Base-by-base conservation (phyloP, 805 yeast species). In the Metschnikowia colocasiae region DNA sequence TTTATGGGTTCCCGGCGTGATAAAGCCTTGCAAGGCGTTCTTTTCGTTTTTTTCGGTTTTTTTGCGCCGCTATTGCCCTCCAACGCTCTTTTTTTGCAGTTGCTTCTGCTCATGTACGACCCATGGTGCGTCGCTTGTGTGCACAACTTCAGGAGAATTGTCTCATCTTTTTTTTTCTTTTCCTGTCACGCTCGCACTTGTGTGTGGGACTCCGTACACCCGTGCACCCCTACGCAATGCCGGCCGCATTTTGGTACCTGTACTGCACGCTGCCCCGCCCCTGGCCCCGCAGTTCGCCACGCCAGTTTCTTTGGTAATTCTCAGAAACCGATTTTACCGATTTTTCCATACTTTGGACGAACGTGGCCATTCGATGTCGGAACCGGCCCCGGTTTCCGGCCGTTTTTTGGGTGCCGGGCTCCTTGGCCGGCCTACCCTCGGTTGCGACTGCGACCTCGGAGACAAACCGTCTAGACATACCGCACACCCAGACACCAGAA, bases 81-180 rank as follows among this genome's bases (percentile, higher is more conserved):
- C 3, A 8, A 15, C 15, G 12, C 16, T 20, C 36, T 18, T 22
- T 20, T 31, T 40, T 40, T 40, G 43, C 43, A 40, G 30, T 40
- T 22, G 27, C 2, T 15, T 23, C 18, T 16, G 20, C 20, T 22
- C 18, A 40, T 30, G 43, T 23, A 40, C 43, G 43, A 22, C 36
- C 43, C 19, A 22, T 22, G 43, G 33, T 27, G 22, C 15, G 8
- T 9, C 43, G n/a, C 15, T 15, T 40, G 16, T 23, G n/a, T 40
- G 37, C 43, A 40, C 19, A 22, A 12, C 12, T 23, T 40, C 43
- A 31, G 43, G 43, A 40, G 27, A 40, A 40, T 27, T 40, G 43
- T 40, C 43, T 40, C 37, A 40, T 31, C n/a, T 31, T 31, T 20
- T 20, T 32, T 40, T 31, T 16, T 15, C 15, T 31, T 18, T 9